Evolutionary conservation across 192 early-diverging fungal genomes (phyloP).

Genomic region (Mortierella claussenii): DNA sequence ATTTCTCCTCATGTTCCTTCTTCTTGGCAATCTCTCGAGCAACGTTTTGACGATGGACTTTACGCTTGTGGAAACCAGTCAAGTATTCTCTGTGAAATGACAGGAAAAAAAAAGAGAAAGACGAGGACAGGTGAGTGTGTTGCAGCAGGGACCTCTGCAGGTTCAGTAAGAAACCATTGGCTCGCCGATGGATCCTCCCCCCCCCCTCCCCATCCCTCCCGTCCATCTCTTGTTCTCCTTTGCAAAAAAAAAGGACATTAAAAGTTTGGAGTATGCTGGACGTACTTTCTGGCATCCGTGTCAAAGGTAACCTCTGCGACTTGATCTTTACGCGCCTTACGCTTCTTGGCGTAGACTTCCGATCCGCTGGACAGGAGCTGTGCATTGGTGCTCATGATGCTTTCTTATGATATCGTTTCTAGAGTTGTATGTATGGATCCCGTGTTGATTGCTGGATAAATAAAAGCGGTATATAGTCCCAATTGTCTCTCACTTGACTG

Average conservation of each 20-base stretch:
- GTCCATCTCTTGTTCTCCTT: background rate
- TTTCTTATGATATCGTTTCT: too few relatives aligned
- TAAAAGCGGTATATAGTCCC: too few relatives aligned
- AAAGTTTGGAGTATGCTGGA: background rate
- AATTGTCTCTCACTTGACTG: too few relatives aligned
- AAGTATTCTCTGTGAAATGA: constrained; percentile 64
- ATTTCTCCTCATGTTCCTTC: constrained; percentile 63
- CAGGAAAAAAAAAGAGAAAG: background rate
- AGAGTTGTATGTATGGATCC: too few relatives aligned
- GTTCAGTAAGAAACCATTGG: too few relatives aligned
- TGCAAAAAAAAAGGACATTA: background rate
- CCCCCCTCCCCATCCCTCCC: too few relatives aligned
- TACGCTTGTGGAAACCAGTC: constrained; percentile 84
- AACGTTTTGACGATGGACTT: constrained; percentile 72
- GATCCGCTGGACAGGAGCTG: constrained; percentile 67
- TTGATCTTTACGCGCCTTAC: constrained; percentile 69
- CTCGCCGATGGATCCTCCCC: too few relatives aligned
- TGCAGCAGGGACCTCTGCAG: too few relatives aligned
- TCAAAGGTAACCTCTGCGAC: constrained; percentile 74
- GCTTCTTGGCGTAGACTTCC: constrained; percentile 76
- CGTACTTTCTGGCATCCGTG: constrained; percentile 66
- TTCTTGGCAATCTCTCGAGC: constrained; percentile 60
- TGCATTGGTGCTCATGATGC: constrained; percentile 59
- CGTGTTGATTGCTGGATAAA: too few relatives aligned
- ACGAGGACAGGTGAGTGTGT: too few relatives aligned